phyloP scores from a whole-genome alignment of 2,329 filamentous ascomycete genomes.

The Colletotrichum chlorophyti region DNA sequence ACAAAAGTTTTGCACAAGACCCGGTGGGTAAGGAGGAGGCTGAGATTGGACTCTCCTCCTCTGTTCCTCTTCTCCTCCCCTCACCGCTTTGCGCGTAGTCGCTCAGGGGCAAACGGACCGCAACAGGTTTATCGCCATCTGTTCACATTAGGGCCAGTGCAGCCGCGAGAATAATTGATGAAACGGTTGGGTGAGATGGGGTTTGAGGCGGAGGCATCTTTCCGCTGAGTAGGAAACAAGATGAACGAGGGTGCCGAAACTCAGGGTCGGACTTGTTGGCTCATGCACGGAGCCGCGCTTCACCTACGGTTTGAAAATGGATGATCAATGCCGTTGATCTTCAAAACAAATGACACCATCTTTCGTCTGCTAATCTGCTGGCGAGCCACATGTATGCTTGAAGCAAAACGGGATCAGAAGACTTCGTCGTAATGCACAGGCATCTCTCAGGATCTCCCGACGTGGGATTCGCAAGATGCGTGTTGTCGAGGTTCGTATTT shows the following conservation, averaged over 20 bases:
- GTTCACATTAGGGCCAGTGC: constrained; percentile 7
- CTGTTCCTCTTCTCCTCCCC: no score
- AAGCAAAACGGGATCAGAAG: no score
- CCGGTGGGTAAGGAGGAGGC: neutral
- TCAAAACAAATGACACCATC: neutral
- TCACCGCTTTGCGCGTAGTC: no score
- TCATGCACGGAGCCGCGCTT: neutral
- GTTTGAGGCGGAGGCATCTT: neutral
- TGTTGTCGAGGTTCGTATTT: no score
- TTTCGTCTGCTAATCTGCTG: no score
- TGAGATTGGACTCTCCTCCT: neutral
- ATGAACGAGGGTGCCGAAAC: constrained; percentile 1
- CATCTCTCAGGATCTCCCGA: no score
- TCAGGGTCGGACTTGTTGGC: constrained; percentile 2
- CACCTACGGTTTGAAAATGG: neutral
- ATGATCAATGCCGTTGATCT: no score
- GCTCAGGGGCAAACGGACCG: neutral
- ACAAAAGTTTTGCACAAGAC: neutral
- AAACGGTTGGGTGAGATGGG: constrained; percentile 4
- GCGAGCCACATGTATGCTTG: no score
- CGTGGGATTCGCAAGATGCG: no score
- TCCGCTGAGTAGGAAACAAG: neutral
- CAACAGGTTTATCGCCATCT: neutral
- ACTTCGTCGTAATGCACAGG: no score
- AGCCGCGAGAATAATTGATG: neutral